These are phyloP conservation scores for Wallacemonas sp. DNA, from an alignment of 208 protist genomes.

Conservation along the genomic window DNA sequence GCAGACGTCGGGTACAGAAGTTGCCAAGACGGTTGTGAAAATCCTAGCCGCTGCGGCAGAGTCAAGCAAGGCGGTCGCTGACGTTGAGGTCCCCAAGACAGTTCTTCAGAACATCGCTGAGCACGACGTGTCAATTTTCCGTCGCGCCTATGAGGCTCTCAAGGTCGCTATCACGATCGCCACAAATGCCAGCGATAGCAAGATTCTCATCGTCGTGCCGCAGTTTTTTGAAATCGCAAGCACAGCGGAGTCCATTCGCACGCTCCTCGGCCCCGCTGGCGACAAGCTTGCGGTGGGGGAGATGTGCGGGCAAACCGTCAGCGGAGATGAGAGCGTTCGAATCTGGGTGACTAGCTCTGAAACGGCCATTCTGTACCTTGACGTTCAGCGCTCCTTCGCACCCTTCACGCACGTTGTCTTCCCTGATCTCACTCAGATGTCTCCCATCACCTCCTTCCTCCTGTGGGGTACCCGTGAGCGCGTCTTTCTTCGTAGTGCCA, in stretches of 20 bases:
- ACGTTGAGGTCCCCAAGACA: slow-evolving; percentile 42
- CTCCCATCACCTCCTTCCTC: slow-evolving; percentile 65
- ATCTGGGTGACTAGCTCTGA: slow-evolving; percentile 86
- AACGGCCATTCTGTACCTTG: slow-evolving; percentile 73
- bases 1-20: slow-evolving; percentile 29
- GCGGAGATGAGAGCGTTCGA: slow-evolving; percentile 29
- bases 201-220: slow-evolving; percentile 83
- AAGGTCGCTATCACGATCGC: slow-evolving; percentile 23
- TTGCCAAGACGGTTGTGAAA: slow-evolving; percentile 41
- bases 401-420: slow-evolving; percentile 88
- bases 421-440: slow-evolving; percentile 57
- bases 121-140: slow-evolving; percentile 20
- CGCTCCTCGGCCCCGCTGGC: slow-evolving; percentile 16
- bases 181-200: slow-evolving; percentile 14
- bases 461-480: slow-evolving; percentile 66
- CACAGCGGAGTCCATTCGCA: slow-evolving; percentile 45
- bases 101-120: slow-evolving; percentile 31
- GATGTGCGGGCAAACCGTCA: slow-evolving; percentile 64
- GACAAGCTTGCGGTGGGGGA: slow-evolving; percentile 43
- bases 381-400: slow-evolving; percentile 51
- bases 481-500: slow-evolving; percentile 49
- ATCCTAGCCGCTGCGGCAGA: slow-evolving; percentile 29
- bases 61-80: slow-evolving; percentile 39
- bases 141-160: slow-evolving; percentile 23
- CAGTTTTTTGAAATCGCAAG: slow-evolving; percentile 69